Conservation (phyloP, 495 filamentous ascomycete species). For the Hapsidospora chrysogenum region DNA sequence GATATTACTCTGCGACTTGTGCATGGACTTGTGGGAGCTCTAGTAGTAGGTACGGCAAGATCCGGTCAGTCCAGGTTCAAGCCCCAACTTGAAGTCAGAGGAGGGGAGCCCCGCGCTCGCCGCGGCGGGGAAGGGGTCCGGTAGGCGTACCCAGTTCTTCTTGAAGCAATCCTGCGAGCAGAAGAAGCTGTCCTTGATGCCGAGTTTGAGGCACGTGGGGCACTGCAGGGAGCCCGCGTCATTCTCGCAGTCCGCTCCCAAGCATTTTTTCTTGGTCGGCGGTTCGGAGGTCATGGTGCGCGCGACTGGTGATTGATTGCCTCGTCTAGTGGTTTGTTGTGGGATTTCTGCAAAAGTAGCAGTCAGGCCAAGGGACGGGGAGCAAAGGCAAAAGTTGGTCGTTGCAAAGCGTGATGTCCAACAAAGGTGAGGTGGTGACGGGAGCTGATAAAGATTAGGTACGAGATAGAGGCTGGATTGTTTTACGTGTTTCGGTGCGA, state of each 20-base stretch:
- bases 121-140: neutral
- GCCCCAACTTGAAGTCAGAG: too few species aligned
- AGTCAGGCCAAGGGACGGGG: too few species aligned
- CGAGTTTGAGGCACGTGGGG: slow-evolving; percentile 81
- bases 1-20: slow-evolving; percentile 70
- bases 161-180: slow-evolving; percentile 99
- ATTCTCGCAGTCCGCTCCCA: slow-evolving; percentile 66
- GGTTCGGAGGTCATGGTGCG: slow-evolving; percentile 28
- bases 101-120: slow-evolving; percentile 10
- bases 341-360: too few species aligned
- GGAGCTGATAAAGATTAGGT: too few species aligned
- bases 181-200: slow-evolving; percentile 78
- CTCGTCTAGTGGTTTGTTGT: too few species aligned
- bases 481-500: too few species aligned
- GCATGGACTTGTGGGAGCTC: slow-evolving; percentile 70
- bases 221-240: slow-evolving; percentile 75
- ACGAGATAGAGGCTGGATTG: too few species aligned
- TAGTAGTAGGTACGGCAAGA: too few species aligned
- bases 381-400: too few species aligned
- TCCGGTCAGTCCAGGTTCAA: slow-evolving; percentile 1
- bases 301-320: too few species aligned
- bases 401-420: too few species aligned
- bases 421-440: too few species aligned
- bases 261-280: slow-evolving; percentile 49
- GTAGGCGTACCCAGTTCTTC: slow-evolving; percentile 71